Evolutionary conservation across 164 flowering plant species (phyloP).

Genomic region (Umbellularia californica): DNA sequence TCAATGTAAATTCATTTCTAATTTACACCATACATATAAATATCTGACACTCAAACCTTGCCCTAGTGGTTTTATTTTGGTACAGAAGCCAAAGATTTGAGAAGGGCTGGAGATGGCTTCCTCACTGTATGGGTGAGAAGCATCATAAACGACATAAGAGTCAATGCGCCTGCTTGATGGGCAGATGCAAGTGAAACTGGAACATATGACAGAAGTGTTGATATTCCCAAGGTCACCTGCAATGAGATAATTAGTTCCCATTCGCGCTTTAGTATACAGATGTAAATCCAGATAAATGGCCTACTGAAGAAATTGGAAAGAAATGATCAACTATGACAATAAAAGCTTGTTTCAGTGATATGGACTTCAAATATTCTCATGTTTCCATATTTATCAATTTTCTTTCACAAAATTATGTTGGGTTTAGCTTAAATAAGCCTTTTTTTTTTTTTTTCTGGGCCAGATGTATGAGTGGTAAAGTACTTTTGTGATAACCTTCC

Average conservation of each 20-base stretch:
- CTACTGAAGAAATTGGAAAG: too few relatives aligned
- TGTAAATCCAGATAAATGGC: too few relatives aligned
- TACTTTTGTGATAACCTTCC: too few relatives aligned
- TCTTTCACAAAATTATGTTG: too few relatives aligned
- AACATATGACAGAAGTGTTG: slow-evolving; percentile 86
- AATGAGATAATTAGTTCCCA: slow-evolving; percentile 1
- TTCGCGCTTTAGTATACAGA: too few relatives aligned
- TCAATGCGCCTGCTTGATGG: slow-evolving; percentile 94
- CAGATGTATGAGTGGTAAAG: too few relatives aligned
- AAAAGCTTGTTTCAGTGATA: too few relatives aligned
- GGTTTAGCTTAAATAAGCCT: too few relatives aligned
- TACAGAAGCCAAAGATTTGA: slow-evolving; percentile 11
- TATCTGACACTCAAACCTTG: not conserved
- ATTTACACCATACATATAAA: not conserved
- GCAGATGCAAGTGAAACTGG: slow-evolving; percentile 84
- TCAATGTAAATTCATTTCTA: not conserved
- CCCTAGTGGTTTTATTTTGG: not conserved
- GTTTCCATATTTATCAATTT: too few relatives aligned
- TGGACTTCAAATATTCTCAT: too few relatives aligned
- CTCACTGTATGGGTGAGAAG: slow-evolving; percentile 73
- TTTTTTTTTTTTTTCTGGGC: too few relatives aligned
- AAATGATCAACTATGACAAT: too few relatives aligned
- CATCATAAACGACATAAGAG: slow-evolving; percentile 67
- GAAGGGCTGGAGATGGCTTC: slow-evolving; percentile 30
- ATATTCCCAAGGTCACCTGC: slow-evolving; percentile 87